Evolutionary conservation across 805 yeast species (phyloP).

Genomic region (Teunomyces stri): DNA sequence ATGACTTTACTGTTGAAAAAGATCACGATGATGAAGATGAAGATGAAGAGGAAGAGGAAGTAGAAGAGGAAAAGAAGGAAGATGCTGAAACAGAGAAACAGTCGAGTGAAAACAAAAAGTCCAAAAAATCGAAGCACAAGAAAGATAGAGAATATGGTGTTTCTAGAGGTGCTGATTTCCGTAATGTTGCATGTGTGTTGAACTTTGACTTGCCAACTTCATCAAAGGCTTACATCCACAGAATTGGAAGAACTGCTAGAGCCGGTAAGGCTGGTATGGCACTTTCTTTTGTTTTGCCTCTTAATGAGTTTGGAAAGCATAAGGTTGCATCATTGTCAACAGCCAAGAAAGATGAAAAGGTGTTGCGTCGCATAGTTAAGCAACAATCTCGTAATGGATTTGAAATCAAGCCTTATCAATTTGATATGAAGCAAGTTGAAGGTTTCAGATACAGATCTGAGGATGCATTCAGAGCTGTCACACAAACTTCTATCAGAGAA

Average conservation of each 20-base stretch:
- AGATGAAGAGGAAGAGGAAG: slow-evolving; percentile 32
- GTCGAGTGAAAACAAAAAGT: slow-evolving; percentile 12
- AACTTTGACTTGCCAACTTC: slow-evolving; percentile 93
- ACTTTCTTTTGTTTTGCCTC: slow-evolving; percentile 83
- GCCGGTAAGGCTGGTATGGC: slow-evolving; percentile 96
- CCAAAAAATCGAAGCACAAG: slow-evolving; percentile 21
- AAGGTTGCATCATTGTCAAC: slow-evolving; percentile 69
- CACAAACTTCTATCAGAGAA: slow-evolving; percentile 84
- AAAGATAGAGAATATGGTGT: slow-evolving; percentile 85
- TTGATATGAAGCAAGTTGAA: slow-evolving; percentile 88
- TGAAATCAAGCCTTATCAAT: slow-evolving; percentile 81
- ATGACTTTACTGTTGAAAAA: slow-evolving; percentile 49
- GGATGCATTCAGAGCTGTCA: slow-evolving; percentile 95
- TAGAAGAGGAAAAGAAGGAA: slow-evolving; percentile 17
- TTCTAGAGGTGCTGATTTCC: slow-evolving; percentile 95
- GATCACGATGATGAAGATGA: slow-evolving; percentile 48
- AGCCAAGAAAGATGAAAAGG: slow-evolving; percentile 83
- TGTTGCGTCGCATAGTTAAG: slow-evolving; percentile 68
- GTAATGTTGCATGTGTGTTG: slow-evolving; percentile 92
- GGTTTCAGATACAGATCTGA: slow-evolving; percentile 95
- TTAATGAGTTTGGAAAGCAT: slow-evolving; percentile 84
- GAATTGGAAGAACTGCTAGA: slow-evolving; percentile 97
- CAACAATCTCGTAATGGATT: slow-evolving; percentile 74
- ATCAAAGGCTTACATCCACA: slow-evolving; percentile 84
- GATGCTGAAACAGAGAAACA: slow-evolving; percentile 17